A percentile compares a stretch with the other conserved stretches of the same genome.
Conservation (phyloP, 805 yeast genomes). For the Lachancea cidri region DNA sequence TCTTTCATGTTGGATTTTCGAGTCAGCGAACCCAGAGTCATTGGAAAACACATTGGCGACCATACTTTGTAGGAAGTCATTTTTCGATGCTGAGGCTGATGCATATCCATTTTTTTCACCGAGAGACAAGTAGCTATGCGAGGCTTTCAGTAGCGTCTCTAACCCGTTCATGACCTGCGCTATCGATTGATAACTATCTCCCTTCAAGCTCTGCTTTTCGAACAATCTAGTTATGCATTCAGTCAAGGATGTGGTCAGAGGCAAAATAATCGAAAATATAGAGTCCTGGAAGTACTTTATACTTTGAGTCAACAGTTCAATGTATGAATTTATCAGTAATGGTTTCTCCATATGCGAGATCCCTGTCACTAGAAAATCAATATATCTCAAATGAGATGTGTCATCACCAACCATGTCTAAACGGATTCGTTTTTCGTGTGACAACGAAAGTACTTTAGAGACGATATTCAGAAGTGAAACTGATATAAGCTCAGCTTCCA, state of each 20-base stretch:
- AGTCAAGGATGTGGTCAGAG: conserved; percentile 44
- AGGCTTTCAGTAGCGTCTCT: conserved; percentile 55
- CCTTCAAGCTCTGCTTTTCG: conserved; percentile 20
- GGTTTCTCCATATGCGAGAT: conserved; percentile 42
- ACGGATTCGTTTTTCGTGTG: conserved; percentile 29
- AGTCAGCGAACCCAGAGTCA: conserved; percentile 35
- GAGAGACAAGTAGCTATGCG: conserved; percentile 49
- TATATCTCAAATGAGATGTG: conserved; percentile 28
- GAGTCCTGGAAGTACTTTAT: conserved; percentile 45
- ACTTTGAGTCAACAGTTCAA: conserved; percentile 46
- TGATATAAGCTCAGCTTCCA: conserved; percentile 29
- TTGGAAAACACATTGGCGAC: conserved; percentile 33
- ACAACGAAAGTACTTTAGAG: conserved; percentile 28
- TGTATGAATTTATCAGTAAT: conserved; percentile 29
- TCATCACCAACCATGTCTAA: conserved; percentile 30
- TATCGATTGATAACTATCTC: conserved; percentile 44
- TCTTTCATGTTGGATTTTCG: conserved; percentile 40
- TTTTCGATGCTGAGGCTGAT: conserved; percentile 14
- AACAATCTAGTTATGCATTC: conserved; percentile 24
- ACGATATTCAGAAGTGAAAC: conserved; percentile 31
- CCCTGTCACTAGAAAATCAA: conserved; percentile 47
- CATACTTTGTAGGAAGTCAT: conserved; percentile 31
- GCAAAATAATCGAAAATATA: conserved; percentile 51
- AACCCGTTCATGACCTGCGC: conserved; percentile 49
- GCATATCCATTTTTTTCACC: conserved; percentile 29